phyloP scores from a whole-genome alignment of 345 rosid genomes.

The Alliaria petiolata region DNA sequence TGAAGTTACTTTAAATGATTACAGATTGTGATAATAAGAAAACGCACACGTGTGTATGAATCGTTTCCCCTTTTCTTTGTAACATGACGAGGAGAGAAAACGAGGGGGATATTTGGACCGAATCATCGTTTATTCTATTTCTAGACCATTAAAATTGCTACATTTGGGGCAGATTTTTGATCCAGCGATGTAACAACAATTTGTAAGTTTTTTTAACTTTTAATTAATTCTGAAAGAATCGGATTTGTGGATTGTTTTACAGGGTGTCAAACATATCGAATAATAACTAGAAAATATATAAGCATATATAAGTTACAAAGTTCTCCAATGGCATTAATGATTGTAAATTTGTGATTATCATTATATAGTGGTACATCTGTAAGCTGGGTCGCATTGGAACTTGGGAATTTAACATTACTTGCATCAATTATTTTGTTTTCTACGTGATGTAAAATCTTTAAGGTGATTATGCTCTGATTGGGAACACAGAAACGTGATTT shows the following conservation, averaged over 20 bases:
- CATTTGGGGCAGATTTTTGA: too few relatives aligned
- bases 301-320: background rate
- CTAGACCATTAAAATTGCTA: background rate
- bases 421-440: background rate
- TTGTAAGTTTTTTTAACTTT: too few relatives aligned
- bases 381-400: background rate
- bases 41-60: background rate
- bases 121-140: background rate
- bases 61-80: background rate
- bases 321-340: background rate
- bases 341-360: too few relatives aligned
- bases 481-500: too few relatives aligned
- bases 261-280: background rate
- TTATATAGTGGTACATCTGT: background rate
- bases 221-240: too few relatives aligned
- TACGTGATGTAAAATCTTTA: background rate
- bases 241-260: background rate
- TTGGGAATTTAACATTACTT: background rate
- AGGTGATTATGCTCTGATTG: background rate
- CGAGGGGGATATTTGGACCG: background rate
- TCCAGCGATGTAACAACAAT: too few relatives aligned
- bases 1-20: too few relatives aligned
- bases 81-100: background rate
- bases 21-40: background rate
- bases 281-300: background rate